Evolutionary conservation across 1,284 basidiomycete species (phyloP).

Genomic region (Pseudomicrostroma phylloplanum): DNA sequence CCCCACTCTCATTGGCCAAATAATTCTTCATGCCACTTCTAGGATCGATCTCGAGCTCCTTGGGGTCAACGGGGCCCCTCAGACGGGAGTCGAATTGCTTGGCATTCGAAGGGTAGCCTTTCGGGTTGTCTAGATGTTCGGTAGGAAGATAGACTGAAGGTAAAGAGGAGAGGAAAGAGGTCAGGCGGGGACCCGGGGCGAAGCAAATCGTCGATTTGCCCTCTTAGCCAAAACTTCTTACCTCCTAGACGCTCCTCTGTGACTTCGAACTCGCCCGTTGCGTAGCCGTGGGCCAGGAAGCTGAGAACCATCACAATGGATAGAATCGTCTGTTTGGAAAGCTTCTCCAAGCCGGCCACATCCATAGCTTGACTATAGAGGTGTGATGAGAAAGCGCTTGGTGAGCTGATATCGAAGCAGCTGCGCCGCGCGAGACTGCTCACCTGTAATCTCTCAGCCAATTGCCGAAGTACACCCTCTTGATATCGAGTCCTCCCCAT

Average conservation of each 20-base stretch:
- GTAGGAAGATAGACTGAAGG: slow-evolving; percentile 7
- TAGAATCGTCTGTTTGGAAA: slow-evolving; percentile 65
- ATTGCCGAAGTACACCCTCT: slow-evolving; percentile 47
- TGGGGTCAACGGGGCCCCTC: slow-evolving; percentile 67
- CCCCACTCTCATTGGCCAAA: slow-evolving; percentile 69
- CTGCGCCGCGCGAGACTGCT: not conserved
- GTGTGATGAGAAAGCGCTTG: slow-evolving; percentile 7
- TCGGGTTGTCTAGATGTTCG: slow-evolving; percentile 44
- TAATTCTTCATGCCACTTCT: slow-evolving; percentile 92
- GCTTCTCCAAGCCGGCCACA: slow-evolving; percentile 60
- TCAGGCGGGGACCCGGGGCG: no score
- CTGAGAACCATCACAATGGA: slow-evolving; percentile 67
- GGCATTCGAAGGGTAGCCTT: slow-evolving; percentile 61
- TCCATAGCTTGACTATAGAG: slow-evolving; percentile 46
- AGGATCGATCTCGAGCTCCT: slow-evolving; percentile 78
- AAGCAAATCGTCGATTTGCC: no score
- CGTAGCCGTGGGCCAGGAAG: slow-evolving; percentile 56
- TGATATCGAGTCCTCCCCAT: slow-evolving; percentile 45
- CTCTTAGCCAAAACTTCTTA: slow-evolving; percentile 27
- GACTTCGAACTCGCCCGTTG: slow-evolving; percentile 71
- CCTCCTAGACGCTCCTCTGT: slow-evolving; percentile 74
- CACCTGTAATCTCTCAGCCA: slow-evolving; percentile 26
- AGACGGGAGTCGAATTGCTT: slow-evolving; percentile 69
- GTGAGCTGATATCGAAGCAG: not conserved
- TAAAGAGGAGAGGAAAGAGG: no score